Conservation (phyloP, 352 stramenopile genomes). For the Plasmopara muralis region DNA sequence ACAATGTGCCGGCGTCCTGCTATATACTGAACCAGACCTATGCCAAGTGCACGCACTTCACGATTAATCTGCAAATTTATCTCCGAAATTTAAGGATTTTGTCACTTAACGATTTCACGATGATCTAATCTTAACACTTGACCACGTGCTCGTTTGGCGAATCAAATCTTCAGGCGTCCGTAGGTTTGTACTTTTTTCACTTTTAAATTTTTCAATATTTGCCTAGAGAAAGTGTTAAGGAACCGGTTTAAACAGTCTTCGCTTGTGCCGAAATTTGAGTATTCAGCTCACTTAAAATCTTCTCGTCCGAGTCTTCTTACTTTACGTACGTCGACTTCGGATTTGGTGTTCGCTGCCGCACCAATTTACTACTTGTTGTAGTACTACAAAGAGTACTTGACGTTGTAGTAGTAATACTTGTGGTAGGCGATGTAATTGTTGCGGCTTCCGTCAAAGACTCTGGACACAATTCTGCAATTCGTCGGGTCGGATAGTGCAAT, state of each 20-base stretch:
- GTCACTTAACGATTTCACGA: constrained; percentile 64
- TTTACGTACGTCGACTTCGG: constrained; percentile 29
- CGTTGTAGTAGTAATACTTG: not conserved
- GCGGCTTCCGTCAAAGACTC: constrained; percentile 13
- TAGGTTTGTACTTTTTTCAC: no score
- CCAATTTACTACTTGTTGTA: not conserved
- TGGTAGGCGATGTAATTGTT: not conserved
- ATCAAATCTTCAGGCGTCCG: constrained; percentile 15
- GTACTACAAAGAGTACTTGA: constrained; percentile 2
- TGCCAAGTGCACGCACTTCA: constrained; percentile 63
- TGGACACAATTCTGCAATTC: constrained; percentile 45
- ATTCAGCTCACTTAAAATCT: constrained; percentile 4
- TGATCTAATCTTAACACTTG: constrained; percentile 78
- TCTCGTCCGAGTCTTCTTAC: constrained; percentile 38
- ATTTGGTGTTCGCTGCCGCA: constrained; percentile 7
- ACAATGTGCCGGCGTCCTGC: constrained; percentile 40
- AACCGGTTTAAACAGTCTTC: no score
- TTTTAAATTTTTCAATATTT: no score
- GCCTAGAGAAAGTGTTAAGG: no score
- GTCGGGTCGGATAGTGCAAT: no score
- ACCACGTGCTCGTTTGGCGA: constrained; percentile 45
- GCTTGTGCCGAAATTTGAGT: constrained; percentile 3
- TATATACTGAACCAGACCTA: constrained; percentile 78
- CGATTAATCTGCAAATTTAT: constrained; percentile 78
- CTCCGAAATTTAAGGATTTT: constrained; percentile 70